Evolutionary conservation across 2,329 filamentous ascomycete species (phyloP).

Genomic region (Penicillium crustosum): DNA sequence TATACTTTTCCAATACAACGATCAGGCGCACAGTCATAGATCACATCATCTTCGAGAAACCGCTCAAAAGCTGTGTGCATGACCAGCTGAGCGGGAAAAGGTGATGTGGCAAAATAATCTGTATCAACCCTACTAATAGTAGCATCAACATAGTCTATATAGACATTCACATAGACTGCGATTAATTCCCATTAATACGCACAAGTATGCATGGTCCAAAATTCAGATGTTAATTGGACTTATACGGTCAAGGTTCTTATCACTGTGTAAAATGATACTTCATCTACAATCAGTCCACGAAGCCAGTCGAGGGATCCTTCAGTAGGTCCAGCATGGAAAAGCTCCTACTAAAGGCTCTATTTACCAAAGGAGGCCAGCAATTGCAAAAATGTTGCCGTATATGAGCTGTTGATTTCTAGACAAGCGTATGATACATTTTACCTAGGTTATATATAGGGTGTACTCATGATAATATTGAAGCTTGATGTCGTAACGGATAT

Average conservation of each 20-base stretch:
- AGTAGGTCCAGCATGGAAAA: constrained; percentile 2
- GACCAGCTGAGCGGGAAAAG: background rate
- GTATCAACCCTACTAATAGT: background rate
- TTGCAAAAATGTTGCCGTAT: background rate
- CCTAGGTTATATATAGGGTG: background rate
- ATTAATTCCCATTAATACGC: constrained; percentile 6
- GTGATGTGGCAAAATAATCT: background rate
- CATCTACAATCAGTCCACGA: background rate
- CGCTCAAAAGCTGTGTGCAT: background rate
- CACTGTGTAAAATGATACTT: background rate
- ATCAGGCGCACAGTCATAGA: background rate
- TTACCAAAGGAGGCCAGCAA: background rate
- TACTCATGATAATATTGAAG: background rate
- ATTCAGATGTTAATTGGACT: background rate
- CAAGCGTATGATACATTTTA: background rate
- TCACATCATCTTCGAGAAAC: background rate
- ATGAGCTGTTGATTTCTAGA: background rate
- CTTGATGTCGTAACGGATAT: background rate
- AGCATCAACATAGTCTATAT: background rate
- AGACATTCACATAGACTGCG: constrained; percentile 5
- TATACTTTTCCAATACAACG: background rate
- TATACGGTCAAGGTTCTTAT: constrained; percentile 1
- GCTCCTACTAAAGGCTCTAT: constrained; percentile 2
- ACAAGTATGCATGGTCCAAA: constrained; percentile 10
- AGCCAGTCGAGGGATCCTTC: constrained; percentile 5